Base-by-base conservation (phyloP, 768 basidiomycete species). In the Psilocybe cubensis region DNA sequence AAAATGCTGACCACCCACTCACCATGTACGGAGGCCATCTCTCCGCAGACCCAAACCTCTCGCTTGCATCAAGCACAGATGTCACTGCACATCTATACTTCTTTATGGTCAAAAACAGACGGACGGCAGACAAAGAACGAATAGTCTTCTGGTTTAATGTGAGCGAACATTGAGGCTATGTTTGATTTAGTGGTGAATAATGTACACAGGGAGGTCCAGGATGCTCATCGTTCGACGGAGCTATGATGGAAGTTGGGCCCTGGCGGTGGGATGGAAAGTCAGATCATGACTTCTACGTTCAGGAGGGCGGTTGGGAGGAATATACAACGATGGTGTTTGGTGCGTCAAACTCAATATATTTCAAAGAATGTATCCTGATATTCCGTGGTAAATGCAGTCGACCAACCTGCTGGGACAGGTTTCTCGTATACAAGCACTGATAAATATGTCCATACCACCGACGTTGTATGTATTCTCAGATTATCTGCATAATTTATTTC, bases 171-270 rank as follows among this genome's bases (percentile, higher is more conserved):
- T 9, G 27, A 25, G n/a, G 35, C 21, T 17, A 21, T 43, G 17
- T 47, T 11, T 21, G 14, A 56, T 38, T 41, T 55, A 25, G 29
- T 47, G 18, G 59, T 46, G 21, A 40, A 43, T 60, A 59, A 44
- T 9, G 5, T 38, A 20, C 33, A 18, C 64, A 96, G 93, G 95
- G 94, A 18, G 96, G 96, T 1, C 96, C 96, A 18, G 97, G 97
- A 25, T 98, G 97, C 71, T 97, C 95, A 0, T 94, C 92, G 1
- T 98, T 98, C 68, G 96, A 98, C 65, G 96, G 96, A 2, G 81
- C 95, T 17, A 90, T 98, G 89, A 96, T 98, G 94, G 96, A 98
- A 66, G 80, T 96, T n/a, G 96, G 96, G 0, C 96, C 96, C 3
- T 96, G 94, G 85, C 83, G 83, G 61, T 74, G 88, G 72, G 89